Conservation (phyloP, 2,329 filamentous ascomycete species). For the Ophiosphaerella herpotricha region DNA sequence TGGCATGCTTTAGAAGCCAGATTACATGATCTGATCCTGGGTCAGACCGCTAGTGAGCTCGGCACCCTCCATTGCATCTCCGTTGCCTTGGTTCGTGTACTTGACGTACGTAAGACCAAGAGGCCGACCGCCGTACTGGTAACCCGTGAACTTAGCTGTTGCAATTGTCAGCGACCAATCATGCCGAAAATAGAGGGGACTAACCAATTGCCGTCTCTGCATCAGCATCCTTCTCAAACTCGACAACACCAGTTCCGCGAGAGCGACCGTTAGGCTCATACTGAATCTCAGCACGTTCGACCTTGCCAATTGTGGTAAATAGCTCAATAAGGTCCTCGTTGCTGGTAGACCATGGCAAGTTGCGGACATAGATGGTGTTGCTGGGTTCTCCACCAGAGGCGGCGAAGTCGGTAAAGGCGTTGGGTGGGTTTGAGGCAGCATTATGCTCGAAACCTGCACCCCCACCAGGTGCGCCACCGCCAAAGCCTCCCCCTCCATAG, state of each 20-base stretch:
- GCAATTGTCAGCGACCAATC: slow-evolving; percentile 28
- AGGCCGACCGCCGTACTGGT: slow-evolving; percentile 94
- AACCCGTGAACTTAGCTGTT: slow-evolving; percentile 89
- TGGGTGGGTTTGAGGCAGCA: slow-evolving; percentile 65
- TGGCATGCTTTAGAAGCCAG: background rate
- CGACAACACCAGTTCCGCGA: slow-evolving; percentile 92
- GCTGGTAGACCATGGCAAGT: slow-evolving; percentile 97
- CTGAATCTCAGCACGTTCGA: slow-evolving; percentile 98
- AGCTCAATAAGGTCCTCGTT: slow-evolving; percentile 96
- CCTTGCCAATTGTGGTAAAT: slow-evolving; percentile 97
- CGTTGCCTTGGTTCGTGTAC: slow-evolving; percentile 72
- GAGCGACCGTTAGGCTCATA: slow-evolving; percentile 97
- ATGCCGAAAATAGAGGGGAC: slow-evolving; percentile 19
- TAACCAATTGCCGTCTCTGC: slow-evolving; percentile 85
- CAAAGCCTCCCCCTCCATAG: slow-evolving; percentile 58
- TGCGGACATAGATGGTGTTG: slow-evolving; percentile 91
- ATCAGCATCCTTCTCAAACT: slow-evolving; percentile 81
- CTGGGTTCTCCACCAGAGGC: slow-evolving; percentile 83
- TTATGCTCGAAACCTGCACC: slow-evolving; percentile 54
- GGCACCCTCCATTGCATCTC: slow-evolving; percentile 80
- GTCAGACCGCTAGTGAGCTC: slow-evolving; percentile 72
- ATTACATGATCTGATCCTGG: slow-evolving; percentile 97
- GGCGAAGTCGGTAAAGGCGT: slow-evolving; percentile 92
- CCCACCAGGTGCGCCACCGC: slow-evolving; percentile 48
- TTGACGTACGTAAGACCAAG: slow-evolving; percentile 93